Evolutionary conservation across 2,329 filamentous ascomycete genomes (phyloP).

Genomic region (Xylariaceae sp.): DNA sequence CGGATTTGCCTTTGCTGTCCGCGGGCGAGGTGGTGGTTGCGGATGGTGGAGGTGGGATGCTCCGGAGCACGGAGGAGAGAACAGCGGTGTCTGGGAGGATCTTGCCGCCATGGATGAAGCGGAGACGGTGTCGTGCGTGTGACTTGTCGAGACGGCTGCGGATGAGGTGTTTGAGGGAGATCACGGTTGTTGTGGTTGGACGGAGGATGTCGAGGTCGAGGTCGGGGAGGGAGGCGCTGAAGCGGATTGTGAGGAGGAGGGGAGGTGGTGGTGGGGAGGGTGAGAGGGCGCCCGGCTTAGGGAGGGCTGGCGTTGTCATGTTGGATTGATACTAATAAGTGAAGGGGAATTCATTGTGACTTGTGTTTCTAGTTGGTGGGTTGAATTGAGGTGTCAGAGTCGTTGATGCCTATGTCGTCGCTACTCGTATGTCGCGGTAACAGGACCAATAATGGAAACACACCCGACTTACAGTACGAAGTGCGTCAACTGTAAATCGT

Average conservation of each 20-base stretch:
- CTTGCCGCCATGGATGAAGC: conserved; percentile 85
- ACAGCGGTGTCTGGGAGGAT: conserved; percentile 70
- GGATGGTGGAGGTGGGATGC: conserved; percentile 41
- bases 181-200: conserved; percentile 64
- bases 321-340: conserved; percentile 1
- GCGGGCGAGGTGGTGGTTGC: conserved; percentile 1
- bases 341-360: conserved; percentile 11
- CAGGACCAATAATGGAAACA: too few relatives aligned
- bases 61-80: conserved; percentile 62
- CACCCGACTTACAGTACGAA: too few relatives aligned
- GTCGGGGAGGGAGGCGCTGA: conserved; percentile 80
- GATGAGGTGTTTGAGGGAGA: conserved; percentile 76
- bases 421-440: too few relatives aligned
- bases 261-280: conserved; percentile 15
- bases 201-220: conserved; percentile 69
- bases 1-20: conserved; percentile 63
- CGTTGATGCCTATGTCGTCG: too few relatives aligned
- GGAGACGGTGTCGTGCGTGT: conserved; percentile 64
- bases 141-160: conserved; percentile 61
- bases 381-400: background rate
- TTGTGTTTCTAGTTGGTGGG: background rate
- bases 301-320: conserved; percentile 8
- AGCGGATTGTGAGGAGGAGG: conserved; percentile 80
- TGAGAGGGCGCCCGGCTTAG: background rate
- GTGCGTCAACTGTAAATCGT: too few relatives aligned